Evolutionary conservation across 257 asterid species (phyloP), one percentile per base, ranked within the genome.

Genomic region (Asclepias syriaca): DNA sequence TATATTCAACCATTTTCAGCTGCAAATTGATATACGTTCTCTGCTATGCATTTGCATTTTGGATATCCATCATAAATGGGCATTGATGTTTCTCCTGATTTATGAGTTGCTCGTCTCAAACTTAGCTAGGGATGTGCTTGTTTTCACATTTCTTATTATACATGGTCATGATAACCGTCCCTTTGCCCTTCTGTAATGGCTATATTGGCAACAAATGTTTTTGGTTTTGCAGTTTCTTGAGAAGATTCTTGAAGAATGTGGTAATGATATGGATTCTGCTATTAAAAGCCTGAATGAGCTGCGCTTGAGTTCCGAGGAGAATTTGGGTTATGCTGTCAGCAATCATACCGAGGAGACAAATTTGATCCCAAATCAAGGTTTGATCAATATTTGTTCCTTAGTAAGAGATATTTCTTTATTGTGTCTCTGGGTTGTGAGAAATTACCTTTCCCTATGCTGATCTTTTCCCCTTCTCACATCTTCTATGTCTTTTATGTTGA

Each of bases 241-340:
- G 79, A 84, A 79, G 77, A 92, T 88, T 68, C 91, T 94, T n/a
- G 90, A 89, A 82, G 96, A 81, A 77, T 84, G 86, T 64, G 83
- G 87, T 45, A 83, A 79, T 75, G 96, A 94, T 83, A 70, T 94
- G 85, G 97, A 94, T 85, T 85, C 89, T 66, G 89, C 98, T 39
- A 91, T 94, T 75, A 88, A 80, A 82, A 83, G 90, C 76, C 77
- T 94, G 72, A 85, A 91, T 50, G 91, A 91, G 73, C 98, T 94
- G 74, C 84, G 91, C 18, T 83, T 94, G 89, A 86, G 87, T 75
- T 80, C 90, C 54, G 75, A 54, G 69, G 85, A 80, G 74, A 83
- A 75, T 69, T 57, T 75, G 75, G 79, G 57, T 8, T n/a, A 65
- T 73, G 83, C 79, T 6, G 68, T 77, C 59, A 81, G 82, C 80